Evolutionary conservation across 108 stramenopile species (phyloP).

Genomic region (Parmales sp.): DNA sequence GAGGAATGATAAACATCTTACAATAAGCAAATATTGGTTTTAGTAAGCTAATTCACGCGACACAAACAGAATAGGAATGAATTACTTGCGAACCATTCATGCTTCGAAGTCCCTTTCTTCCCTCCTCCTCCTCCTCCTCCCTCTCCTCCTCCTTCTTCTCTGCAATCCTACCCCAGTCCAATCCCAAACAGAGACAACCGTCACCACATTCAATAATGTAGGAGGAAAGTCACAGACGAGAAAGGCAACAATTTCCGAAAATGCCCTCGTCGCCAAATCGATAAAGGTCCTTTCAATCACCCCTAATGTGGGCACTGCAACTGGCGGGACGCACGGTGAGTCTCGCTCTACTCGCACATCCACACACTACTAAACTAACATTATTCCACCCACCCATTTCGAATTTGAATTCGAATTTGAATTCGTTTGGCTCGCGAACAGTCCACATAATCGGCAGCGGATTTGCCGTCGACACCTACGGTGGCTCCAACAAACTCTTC

Average conservation of each 20-base stretch:
- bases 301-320: background rate
- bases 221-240: background rate
- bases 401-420: background rate
- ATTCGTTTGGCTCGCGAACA: background rate
- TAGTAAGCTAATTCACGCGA: too few relatives aligned
- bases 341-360: too few relatives aligned
- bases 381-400: background rate
- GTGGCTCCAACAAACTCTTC: conserved; percentile 1
- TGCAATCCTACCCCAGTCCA: background rate
- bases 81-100: too few relatives aligned
- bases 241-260: conserved; percentile 1
- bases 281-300: background rate
- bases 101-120: too few relatives aligned
- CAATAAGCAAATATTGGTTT: too few relatives aligned
- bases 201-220: too few relatives aligned
- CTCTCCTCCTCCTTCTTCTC: background rate
- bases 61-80: too few relatives aligned
- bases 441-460: conserved; percentile 3
- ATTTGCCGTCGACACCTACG: conserved; percentile 6
- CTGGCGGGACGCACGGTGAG: too few relatives aligned
- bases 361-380: background rate
- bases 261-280: background rate
- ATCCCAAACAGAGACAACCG: too few relatives aligned
- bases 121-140: background rate
- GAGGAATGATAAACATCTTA: too few relatives aligned